Evolutionary conservation across 331 rosid genomes (phyloP).

Genomic region (Malus hybrid): DNA sequence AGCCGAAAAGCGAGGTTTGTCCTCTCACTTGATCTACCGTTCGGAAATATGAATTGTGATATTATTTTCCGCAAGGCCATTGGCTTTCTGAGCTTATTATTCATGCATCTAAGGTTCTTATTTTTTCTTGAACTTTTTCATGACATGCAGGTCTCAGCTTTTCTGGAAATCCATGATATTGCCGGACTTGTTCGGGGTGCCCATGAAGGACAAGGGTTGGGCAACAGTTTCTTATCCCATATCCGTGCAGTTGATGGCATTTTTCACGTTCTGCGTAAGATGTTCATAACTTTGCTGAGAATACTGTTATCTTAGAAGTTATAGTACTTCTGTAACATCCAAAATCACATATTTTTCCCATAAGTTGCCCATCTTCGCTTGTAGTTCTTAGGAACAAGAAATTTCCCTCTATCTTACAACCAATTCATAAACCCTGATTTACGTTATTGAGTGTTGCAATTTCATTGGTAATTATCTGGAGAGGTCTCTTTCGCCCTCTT

Average conservation of each 20-base stretch:
- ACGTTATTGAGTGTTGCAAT: too few species aligned
- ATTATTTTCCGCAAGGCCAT: neutral
- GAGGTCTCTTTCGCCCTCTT: too few species aligned
- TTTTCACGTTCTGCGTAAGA: conserved; percentile 94
- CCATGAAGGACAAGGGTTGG: conserved; percentile 95
- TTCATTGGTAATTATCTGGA: too few species aligned
- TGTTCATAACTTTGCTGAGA: neutral
- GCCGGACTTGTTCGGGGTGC: conserved; percentile 98
- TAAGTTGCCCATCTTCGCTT: too few species aligned
- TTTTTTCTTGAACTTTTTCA: conserved; percentile 3
- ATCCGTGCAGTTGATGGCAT: conserved; percentile 99
- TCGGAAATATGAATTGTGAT: neutral
- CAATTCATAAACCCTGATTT: too few species aligned
- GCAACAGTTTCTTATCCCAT: conserved; percentile 94
- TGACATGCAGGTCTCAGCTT: conserved; percentile 67
- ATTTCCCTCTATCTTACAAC: neutral
- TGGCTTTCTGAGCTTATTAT: neutral
- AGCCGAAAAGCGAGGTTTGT: conserved; percentile 93
- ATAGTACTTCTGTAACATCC: neutral
- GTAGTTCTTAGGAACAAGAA: neutral
- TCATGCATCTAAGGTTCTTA: neutral
- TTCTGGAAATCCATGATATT: conserved; percentile 91
- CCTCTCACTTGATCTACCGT: neutral
- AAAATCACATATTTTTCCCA: neutral
- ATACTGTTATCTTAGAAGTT: neutral